Percentiles rank a stretch among this genome's conserved stretches.
Conservation (phyloP, 495 filamentous ascomycete genomes). For the Aspergillus biplanus region DNA sequence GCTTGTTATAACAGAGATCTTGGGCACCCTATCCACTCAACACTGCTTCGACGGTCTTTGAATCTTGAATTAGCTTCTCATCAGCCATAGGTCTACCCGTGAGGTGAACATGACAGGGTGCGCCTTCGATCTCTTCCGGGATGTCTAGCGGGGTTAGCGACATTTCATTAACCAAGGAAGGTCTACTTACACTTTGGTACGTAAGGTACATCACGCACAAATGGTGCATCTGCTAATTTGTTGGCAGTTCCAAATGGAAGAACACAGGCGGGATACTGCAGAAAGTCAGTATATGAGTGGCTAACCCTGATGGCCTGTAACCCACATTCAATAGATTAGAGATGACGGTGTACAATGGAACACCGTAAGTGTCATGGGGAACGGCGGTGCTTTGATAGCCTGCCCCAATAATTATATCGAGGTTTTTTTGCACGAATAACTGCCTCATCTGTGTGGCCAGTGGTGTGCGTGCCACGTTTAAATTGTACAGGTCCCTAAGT, state of each 20-base stretch:
- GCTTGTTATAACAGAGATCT: too few relatives aligned
- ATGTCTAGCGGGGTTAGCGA: too few relatives aligned
- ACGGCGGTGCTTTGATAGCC: conserved; percentile 51
- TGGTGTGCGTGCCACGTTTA: conserved; percentile 3
- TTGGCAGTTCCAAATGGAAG: not conserved
- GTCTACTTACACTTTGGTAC: too few relatives aligned
- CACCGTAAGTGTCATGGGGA: conserved; percentile 53
- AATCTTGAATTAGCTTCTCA: too few relatives aligned
- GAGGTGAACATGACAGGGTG: too few relatives aligned
- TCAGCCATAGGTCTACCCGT: too few relatives aligned
- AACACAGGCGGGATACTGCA: not conserved
- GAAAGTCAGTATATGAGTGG: not conserved
- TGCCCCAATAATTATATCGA: conserved; percentile 53
- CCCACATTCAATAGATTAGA: conserved; percentile 56
- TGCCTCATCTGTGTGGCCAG: conserved; percentile 21
- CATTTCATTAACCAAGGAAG: too few relatives aligned
- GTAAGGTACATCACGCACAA: too few relatives aligned
- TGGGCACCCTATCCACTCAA: too few relatives aligned
- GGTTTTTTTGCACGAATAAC: conserved; percentile 26
- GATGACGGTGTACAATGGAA: conserved; percentile 50
- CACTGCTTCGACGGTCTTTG: too few relatives aligned
- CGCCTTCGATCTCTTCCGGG: too few relatives aligned
- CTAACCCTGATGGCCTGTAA: not conserved
- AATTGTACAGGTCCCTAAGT: conserved; percentile 20
- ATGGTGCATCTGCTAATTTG: too few relatives aligned